Evolutionary conservation across 176 grass and related monocot species (phyloP).

Genomic region (Phyllostachys edulis): DNA sequence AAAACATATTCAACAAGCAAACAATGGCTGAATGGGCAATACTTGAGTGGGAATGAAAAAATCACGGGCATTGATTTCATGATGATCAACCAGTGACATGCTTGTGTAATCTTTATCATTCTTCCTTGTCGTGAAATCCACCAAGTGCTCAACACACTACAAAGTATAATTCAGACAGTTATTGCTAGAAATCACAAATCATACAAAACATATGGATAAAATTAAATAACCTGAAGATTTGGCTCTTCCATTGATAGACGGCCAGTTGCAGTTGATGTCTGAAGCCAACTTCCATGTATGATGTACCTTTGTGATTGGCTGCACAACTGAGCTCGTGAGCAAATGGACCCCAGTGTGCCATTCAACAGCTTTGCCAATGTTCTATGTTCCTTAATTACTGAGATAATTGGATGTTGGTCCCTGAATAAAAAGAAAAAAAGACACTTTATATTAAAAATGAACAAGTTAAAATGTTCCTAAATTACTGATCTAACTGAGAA

Average conservation of each 20-base stretch:
- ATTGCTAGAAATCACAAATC: conserved; percentile 21
- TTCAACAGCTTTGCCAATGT: conserved; percentile 89
- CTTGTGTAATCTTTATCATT: conserved; percentile 44
- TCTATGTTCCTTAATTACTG: conserved; percentile 90
- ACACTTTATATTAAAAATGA: background rate
- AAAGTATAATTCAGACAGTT: conserved; percentile 39
- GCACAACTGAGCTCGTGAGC: conserved; percentile 69
- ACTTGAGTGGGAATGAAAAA: conserved; percentile 88
- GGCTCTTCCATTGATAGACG: conserved; percentile 96
- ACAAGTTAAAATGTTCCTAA: background rate
- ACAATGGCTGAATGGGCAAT: no score
- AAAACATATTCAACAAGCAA: conserved; percentile 17
- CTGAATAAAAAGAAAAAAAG: conserved; percentile 44
- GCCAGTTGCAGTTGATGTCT: conserved; percentile 91
- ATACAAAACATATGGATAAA: conserved; percentile 4
- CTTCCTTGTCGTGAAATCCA: conserved; percentile 63
- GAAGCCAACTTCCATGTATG: conserved; percentile 94
- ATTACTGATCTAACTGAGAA: conserved; percentile 7
- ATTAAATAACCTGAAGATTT: conserved; percentile 83
- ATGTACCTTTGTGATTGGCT: conserved; percentile 81
- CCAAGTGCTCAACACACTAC: conserved; percentile 87
- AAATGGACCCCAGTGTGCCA: conserved; percentile 80
- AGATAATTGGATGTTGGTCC: conserved; percentile 70
- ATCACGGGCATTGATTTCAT: conserved; percentile 84
- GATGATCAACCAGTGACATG: conserved; percentile 39